Base-by-base conservation (phyloP, 2,329 filamentous ascomycete species). In the Alternaria gansuensis region DNA sequence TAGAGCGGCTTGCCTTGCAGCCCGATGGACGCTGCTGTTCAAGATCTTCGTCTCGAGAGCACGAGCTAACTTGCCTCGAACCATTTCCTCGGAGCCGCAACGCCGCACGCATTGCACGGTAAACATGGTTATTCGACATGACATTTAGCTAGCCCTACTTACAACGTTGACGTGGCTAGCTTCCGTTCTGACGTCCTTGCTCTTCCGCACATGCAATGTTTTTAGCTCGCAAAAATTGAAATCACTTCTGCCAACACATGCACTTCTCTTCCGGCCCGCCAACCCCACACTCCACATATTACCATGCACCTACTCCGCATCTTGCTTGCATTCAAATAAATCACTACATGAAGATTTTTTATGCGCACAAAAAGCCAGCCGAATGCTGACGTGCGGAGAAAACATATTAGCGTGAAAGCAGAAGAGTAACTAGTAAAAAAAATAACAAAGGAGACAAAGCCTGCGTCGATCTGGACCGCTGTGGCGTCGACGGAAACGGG, bases 121-220 rank as follows among this genome's bases (percentile, higher is more conserved):
- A 48, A 21, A 26, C 44, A 48, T 48, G 44, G 44, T 48, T 26
- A 48, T 34, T 26, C n/a, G 21, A 48, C 21, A 34, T 48, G 44
- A 36, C 31, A 50, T 50, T 21, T 39, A 28, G 48, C 33, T 26
- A 39, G 39, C 21, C 26, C 29, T 39, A 31, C 50, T 60, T 56
- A 52, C 49, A 26, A 53, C 48, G 54, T 60, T 65, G 64, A 67
- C 64, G 62, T 67, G 64, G 64, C 64, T 65, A 65, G 62, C 57
- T 59, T 51, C 62, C 54, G 33, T 51, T 51, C 48, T 50, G 34
- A 52, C 34, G 37, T 51, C 50, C 14, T 48, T 48, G 24, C 29
- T 33, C 36, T 23, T 48, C 29, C 29, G 44, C 44, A 46, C 44
- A 34, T 48, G 31, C 44, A 48, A 21, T 48, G 33, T 33, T n/a